A percentile compares a stretch with the other conserved stretches of the same genome.
phyloP scores from a whole-genome alignment of 176 grass and related monocot genomes.

The Cocos nucifera region DNA sequence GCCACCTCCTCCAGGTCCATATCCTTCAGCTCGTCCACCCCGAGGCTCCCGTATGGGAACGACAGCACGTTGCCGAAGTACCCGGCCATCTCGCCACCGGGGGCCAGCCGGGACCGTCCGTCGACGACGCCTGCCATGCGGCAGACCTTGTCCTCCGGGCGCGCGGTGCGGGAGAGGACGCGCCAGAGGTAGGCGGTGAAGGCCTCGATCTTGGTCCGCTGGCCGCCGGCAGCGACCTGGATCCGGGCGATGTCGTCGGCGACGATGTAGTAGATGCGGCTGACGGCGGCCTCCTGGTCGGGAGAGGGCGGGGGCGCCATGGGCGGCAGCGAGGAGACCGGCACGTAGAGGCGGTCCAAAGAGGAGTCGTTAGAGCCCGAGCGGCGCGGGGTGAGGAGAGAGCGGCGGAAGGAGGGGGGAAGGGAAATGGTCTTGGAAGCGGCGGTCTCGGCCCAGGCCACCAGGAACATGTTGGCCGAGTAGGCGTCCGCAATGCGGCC shows the following conservation, averaged over 20 bases:
- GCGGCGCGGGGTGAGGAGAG: conserved; percentile 35
- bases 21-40: not conserved
- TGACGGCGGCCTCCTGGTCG: conserved; percentile 10
- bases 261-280: conserved; percentile 52
- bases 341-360: conserved; percentile 35
- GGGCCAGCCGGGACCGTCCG: conserved; percentile 31
- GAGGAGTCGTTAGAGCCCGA: conserved; percentile 8
- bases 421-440: not conserved
- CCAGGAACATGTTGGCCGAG: conserved; percentile 76
- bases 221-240: conserved; percentile 16
- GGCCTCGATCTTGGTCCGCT: conserved; percentile 43
- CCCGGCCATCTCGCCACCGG: conserved; percentile 20
- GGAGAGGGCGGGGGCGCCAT: not conserved
- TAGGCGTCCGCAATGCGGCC: conserved; percentile 78
- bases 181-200: conserved; percentile 72
- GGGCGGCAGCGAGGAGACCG: conserved; percentile 28
- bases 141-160: conserved; percentile 8
- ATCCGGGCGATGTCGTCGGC: conserved; percentile 26
- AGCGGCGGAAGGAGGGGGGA: conserved; percentile 32
- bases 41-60: conserved; percentile 34
- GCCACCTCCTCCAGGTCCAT: conserved; percentile 45
- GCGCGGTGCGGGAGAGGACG: conserved; percentile 24
- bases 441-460: conserved; percentile 42
- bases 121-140: conserved; percentile 65
- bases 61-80: conserved; percentile 78